Percentiles rank a stretch among this genome's conserved stretches.
phyloP scores from a whole-genome alignment of 805 yeast genomes.

The Starmerella vitae region DNA sequence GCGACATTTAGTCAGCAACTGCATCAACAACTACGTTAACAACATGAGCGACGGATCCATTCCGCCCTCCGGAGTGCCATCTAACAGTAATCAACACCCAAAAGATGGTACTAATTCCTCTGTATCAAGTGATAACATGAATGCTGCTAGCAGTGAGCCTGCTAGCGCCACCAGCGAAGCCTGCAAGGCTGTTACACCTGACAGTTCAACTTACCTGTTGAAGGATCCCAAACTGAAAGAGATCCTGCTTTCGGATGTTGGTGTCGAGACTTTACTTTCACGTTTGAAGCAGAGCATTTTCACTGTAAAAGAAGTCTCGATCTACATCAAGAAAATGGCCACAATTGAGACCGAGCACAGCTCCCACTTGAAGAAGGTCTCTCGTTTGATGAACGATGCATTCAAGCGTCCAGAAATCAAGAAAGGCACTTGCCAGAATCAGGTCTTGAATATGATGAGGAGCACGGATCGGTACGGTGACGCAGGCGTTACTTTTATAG shows the following conservation, averaged over 20 bases:
- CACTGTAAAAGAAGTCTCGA: constrained; percentile 75
- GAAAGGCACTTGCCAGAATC: constrained; percentile 51
- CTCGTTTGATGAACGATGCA: constrained; percentile 39
- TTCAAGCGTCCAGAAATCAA: constrained; percentile 39
- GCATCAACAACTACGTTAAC: too few species aligned
- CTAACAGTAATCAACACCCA: too few species aligned
- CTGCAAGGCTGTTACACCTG: constrained; percentile 9
- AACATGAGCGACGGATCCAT: too few species aligned
- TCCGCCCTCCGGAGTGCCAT: too few species aligned
- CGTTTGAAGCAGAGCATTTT: constrained; percentile 67
- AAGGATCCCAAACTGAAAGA: constrained; percentile 28
- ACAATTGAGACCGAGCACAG: constrained; percentile 65
- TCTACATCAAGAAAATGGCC: constrained; percentile 66
- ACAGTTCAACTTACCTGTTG: constrained; percentile 23
- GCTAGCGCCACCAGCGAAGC: too few species aligned
- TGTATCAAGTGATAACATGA: too few species aligned
- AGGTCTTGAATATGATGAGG: constrained; percentile 54
- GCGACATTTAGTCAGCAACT: too few species aligned
- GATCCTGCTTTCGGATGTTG: constrained; percentile 32
- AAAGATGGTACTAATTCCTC: too few species aligned
- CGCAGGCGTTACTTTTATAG: constrained; percentile 64
- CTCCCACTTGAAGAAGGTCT: constrained; percentile 57
- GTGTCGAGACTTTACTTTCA: constrained; percentile 56
- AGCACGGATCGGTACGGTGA: constrained; percentile 64
- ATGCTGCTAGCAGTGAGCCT: too few species aligned